These are phyloP conservation scores for Laetiporus sulphureus DNA, from an alignment of 1,284 basidiomycete genomes.

Conservation along the genomic window DNA sequence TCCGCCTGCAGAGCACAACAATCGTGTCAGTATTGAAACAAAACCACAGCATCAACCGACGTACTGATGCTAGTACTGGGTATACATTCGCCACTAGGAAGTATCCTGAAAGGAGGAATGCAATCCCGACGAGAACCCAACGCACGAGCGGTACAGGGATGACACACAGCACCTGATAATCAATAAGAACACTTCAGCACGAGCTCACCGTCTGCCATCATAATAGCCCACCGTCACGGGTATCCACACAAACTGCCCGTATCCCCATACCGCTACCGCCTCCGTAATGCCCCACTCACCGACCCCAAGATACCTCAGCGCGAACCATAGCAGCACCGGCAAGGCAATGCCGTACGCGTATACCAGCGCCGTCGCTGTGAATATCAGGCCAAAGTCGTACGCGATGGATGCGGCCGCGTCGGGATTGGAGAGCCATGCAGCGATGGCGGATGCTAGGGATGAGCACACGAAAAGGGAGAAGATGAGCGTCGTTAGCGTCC, in stretches of 20 bases:
- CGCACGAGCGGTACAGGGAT: conserved; percentile 74
- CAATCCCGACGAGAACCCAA: conserved; percentile 72
- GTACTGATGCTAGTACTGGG: conserved; percentile 78
- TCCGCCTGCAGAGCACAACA: conserved; percentile 72
- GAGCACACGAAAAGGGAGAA: conserved; percentile 89
- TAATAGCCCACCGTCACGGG: conserved; percentile 67
- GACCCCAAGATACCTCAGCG: conserved; percentile 76
- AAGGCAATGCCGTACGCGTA: conserved; percentile 82
- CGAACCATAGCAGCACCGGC: conserved; percentile 75
- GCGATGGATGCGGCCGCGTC: conserved; percentile 40
- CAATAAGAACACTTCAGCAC: no score
- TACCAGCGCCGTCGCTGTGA: conserved; percentile 75
- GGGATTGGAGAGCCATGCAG: conserved; percentile 68
- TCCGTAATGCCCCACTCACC: conserved; percentile 84
- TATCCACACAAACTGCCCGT: conserved; percentile 73
- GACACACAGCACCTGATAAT: conserved; percentile 66
- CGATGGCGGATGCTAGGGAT: conserved; percentile 79
- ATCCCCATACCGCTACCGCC: conserved; percentile 69
- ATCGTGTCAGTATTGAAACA: no score
- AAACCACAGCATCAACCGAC: conserved; percentile 30
- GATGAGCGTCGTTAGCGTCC: conserved; percentile 90
- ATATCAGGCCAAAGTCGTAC: conserved; percentile 82
- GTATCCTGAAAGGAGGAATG: conserved; percentile 72
- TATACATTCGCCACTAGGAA: conserved; percentile 85
- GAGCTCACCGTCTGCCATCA: no score